Evolutionary conservation across 345 rosid genomes (phyloP), one percentile per base, ranked within the genome.

Genomic region (Brassica rapa): DNA sequence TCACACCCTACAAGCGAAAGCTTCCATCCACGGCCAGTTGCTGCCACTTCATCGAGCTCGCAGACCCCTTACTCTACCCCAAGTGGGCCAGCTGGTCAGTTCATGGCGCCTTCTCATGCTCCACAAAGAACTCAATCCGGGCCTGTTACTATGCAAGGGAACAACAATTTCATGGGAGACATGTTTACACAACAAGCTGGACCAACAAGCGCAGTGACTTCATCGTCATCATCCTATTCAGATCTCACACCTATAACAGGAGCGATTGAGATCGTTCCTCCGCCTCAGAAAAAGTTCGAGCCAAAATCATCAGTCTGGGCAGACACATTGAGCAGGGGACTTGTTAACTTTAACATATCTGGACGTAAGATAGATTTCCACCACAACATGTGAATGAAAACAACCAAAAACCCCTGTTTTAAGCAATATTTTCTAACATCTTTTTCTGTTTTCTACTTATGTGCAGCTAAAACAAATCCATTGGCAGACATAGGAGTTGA

Each of bases 301-400:
- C 89, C 97, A n/a, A 95, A 93, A 83, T 95, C 99, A 53, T 83
- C 97, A 29, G 91, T 95, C 81, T 95, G 99, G 99, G 87, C 96
- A 16, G 99, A 95, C 80, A 95, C 99, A n/a, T 85, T 95, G 78
- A 95, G 89, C 85, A 86, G 97, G 68, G 99, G 99, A 71, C 90
- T 95, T 14, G 98, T 95, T 73, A 87, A 95, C 85, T 88, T 95
- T 70, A 95, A 93, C 77, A 95, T 95, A 81, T 95, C 98, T 80
- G 99, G 99, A 85, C 62, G 98, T 95, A 84, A 93, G 97, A 87
- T 61, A 81, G 33, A 82, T 59, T 43, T 25, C 16, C 12, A 3
- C 67, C 63, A 24, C 25, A 59, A 12, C 6, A 59, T 51, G 56
- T 53, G 9, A 15, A 53, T 16, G 60, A 16, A 49, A 53, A 0